Conservation (phyloP, 176 grass and related monocot species). For the Pharus latifolius region DNA sequence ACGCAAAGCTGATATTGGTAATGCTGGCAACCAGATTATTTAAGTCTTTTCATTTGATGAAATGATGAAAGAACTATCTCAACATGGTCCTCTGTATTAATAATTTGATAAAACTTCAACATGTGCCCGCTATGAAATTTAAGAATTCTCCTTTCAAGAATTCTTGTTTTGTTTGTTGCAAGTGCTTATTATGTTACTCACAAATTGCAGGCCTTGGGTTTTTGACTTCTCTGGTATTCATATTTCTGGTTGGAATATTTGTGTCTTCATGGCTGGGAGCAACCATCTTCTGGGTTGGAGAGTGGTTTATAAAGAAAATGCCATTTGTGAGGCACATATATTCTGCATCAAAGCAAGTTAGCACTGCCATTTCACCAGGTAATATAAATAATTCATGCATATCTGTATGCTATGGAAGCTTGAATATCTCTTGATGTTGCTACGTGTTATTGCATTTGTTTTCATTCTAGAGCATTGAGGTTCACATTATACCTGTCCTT, state of each 20-base stretch:
- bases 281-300: constrained; percentile 92
- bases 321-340: constrained; percentile 91
- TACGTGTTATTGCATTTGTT: too few relatives aligned
- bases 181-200: not conserved
- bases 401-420: not conserved
- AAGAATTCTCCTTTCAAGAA: not conserved
- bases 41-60: not conserved
- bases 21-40: not conserved
- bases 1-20: not conserved
- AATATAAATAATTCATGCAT: not conserved
- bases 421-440: not conserved
- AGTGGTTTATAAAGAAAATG: constrained; percentile 96
- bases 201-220: constrained; percentile 87
- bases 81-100: not conserved
- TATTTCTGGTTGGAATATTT: constrained; percentile 98
- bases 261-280: constrained; percentile 96
- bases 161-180: not conserved
- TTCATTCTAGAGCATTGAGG: too few relatives aligned
- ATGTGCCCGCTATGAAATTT: not conserved
- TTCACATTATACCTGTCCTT: too few relatives aligned
- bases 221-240: constrained; percentile 91
- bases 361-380: constrained; percentile 99
- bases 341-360: constrained; percentile 98
- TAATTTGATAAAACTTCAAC: not conserved
- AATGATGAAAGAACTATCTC: not conserved